Evolutionary conservation across 176 grass and related monocot species (phyloP), one percentile per base, ranked within the genome.

Genomic region (Zoysia japonica): DNA sequence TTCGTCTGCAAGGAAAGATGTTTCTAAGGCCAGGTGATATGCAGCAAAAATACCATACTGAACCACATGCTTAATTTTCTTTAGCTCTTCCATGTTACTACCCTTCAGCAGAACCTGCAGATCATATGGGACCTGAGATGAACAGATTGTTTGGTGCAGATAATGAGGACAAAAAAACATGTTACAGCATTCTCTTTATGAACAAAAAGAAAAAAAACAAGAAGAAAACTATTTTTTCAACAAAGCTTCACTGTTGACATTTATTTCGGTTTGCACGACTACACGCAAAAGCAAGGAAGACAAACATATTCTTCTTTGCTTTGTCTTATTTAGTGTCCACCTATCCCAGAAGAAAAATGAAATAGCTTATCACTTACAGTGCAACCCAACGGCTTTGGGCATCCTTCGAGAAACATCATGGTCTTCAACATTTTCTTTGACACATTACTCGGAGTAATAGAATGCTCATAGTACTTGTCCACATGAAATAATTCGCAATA

Each of bases 1-100:
- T 90, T 99, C 96, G 87, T 95, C 96, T 85, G 87, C 92, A 80
- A 99, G 90, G 83, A 99, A 99, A 88, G 90, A 99, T 86, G 90
- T 99, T 89, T 99, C 96, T 78, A 95, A 82, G 3, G 96, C 88
- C 79, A 94, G 74, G 74, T 98, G 95, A 87, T 99, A 95, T 72
- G 96, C 96, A 75, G 93, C 92, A 72, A 93, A 99, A 88, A 99
- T 92, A 72, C 92, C 96, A 77, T 93, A 92, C 73, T 92, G 90
- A 73, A 99, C 87, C 66, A 99, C 86, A 82, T 91, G 92, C 77
- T 99, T 95, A 72, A 99, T 91, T 92, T 89, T 99, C 85, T 95
- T 99, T 74, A 99, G 85, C 81, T 93, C 84, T 80, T 93, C 76
- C 49, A 91, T 60, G 84, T 59, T 93, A 78, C 78, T 88, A 47